Percentiles rank a stretch among this genome's conserved stretches.
phyloP scores from a whole-genome alignment of 768 basidiomycete genomes.

The Phlegmacium glaucopus region DNA sequence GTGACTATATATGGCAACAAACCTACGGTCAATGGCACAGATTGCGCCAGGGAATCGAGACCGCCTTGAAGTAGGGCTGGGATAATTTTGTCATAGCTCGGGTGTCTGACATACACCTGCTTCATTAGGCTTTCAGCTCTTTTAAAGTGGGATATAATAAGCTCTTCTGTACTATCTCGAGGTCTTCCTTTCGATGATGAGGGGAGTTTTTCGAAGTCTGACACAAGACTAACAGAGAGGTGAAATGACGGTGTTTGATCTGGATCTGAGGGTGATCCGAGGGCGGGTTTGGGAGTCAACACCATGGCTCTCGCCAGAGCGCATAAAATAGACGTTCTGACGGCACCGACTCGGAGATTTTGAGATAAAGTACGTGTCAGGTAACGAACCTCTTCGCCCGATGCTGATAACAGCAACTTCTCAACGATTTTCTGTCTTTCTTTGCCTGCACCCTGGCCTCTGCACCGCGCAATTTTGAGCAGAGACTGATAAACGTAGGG shows the following conservation, averaged over 20 bases:
- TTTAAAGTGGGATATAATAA: conserved; percentile 40
- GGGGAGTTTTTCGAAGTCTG: conserved; percentile 16
- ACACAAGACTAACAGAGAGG: conserved; percentile 25
- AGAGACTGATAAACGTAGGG: conserved; percentile 65
- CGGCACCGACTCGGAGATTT: conserved; percentile 86
- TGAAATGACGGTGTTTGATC: conserved; percentile 16
- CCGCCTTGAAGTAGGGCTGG: conserved; percentile 57
- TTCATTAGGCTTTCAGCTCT: conserved; percentile 64
- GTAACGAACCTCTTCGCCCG: conserved; percentile 86
- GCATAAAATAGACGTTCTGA: conserved; percentile 75
- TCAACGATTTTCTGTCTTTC: conserved; percentile 78
- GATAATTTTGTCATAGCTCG: conserved; percentile 70
- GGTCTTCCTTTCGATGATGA: conserved; percentile 18
- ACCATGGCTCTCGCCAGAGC: conserved; percentile 79
- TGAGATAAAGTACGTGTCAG: conserved; percentile 71
- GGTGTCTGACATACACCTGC: conserved; percentile 74
- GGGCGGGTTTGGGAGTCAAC: conserved; percentile 42
- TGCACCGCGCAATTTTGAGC: conserved; percentile 61
- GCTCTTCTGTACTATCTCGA: conserved; percentile 28
- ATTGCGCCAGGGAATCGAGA: conserved; percentile 52
- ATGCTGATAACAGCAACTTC: conserved; percentile 77
- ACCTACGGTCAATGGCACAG: conserved; percentile 72
- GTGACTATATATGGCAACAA: conserved; percentile 1
- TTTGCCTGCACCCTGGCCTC: conserved; percentile 73
- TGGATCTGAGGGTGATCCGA: conserved; percentile 16